Percentiles rank a stretch among this genome's conserved stretches.
These are phyloP conservation scores for Vaccinium corymbosum DNA, from an alignment of 148 eudicot genomes.

Conservation along the genomic window DNA sequence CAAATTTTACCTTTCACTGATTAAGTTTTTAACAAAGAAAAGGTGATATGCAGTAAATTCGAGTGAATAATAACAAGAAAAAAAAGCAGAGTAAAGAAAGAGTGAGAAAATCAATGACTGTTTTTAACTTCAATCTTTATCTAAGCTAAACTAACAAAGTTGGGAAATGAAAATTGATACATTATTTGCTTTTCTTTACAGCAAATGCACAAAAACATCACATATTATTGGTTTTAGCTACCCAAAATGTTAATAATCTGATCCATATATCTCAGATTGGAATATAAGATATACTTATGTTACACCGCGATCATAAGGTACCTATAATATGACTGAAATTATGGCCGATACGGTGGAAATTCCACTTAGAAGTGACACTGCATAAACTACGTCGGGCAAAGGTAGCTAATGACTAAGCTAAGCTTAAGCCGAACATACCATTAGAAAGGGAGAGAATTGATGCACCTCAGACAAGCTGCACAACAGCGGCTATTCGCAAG, in stretches of 20 bases:
- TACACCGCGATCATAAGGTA: neutral
- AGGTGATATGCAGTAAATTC: neutral
- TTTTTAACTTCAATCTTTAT: neutral
- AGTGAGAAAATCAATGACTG: neutral
- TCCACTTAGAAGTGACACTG: neutral
- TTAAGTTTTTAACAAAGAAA: neutral
- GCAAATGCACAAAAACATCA: neutral
- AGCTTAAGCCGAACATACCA: too few species aligned
- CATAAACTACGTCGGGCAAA: neutral
- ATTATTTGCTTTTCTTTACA: neutral
- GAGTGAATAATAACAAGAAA: neutral
- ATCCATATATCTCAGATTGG: neutral
- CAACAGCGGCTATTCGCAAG: constrained; percentile 83
- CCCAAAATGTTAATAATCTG: neutral
- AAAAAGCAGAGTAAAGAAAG: neutral
- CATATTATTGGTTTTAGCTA: neutral
- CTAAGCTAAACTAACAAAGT: neutral
- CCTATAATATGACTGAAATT: neutral
- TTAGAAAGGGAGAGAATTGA: neutral
- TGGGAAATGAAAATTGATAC: neutral
- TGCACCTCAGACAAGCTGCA: constrained; percentile 69
- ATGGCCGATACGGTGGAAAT: neutral
- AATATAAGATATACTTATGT: neutral
- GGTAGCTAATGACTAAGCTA: neutral
- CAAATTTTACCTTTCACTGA: neutral